A percentile compares a stretch with the other conserved stretches of the same genome.
Conservation (phyloP, 2,329 filamentous ascomycete species). For the Neocatenulostroma microsporum region DNA sequence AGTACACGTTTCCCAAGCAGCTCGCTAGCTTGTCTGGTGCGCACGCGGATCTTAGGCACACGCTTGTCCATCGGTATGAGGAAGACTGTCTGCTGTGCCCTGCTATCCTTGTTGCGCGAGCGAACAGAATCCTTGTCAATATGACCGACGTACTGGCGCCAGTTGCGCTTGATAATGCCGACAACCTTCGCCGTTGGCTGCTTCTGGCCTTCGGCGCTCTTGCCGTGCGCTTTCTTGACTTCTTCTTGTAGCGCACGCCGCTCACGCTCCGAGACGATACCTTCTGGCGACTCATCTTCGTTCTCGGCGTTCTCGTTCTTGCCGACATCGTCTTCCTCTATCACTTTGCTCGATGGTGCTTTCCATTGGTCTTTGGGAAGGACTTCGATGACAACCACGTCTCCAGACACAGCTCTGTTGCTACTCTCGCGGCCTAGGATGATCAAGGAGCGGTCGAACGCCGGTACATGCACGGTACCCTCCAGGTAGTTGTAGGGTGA, state of each 20-base stretch:
- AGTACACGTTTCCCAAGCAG: slow-evolving; percentile 85
- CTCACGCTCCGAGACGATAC: slow-evolving; percentile 82
- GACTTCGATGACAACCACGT: slow-evolving; percentile 87
- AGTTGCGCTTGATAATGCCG: slow-evolving; percentile 88
- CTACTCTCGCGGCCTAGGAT: slow-evolving; percentile 91
- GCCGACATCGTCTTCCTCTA: slow-evolving; percentile 86
- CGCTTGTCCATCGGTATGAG: slow-evolving; percentile 97
- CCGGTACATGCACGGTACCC: slow-evolving; percentile 78
- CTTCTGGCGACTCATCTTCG: slow-evolving; percentile 64
- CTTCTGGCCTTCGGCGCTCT: slow-evolving; percentile 64
- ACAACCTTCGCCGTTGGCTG: slow-evolving; percentile 91
- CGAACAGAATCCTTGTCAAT: slow-evolving; percentile 81
- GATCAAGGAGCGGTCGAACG: slow-evolving; percentile 82
- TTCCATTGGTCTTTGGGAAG: slow-evolving; percentile 96
- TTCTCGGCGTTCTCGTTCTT: slow-evolving; percentile 89
- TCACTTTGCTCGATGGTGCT: slow-evolving; percentile 85
- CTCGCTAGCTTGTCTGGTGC: slow-evolving; percentile 82
- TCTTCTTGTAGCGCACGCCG: slow-evolving; percentile 82
- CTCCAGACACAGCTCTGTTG: slow-evolving; percentile 85
- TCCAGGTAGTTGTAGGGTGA: slow-evolving; percentile 98
- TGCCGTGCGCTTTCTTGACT: slow-evolving; percentile 75
- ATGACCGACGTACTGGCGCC: slow-evolving; percentile 95
- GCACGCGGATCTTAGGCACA: slow-evolving; percentile 88
- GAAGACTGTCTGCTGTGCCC: slow-evolving; percentile 87
- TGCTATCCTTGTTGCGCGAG: slow-evolving; percentile 63